Evolutionary conservation across 2,329 filamentous ascomycete species (phyloP).

Genomic region (Botrytis hyacinthi): DNA sequence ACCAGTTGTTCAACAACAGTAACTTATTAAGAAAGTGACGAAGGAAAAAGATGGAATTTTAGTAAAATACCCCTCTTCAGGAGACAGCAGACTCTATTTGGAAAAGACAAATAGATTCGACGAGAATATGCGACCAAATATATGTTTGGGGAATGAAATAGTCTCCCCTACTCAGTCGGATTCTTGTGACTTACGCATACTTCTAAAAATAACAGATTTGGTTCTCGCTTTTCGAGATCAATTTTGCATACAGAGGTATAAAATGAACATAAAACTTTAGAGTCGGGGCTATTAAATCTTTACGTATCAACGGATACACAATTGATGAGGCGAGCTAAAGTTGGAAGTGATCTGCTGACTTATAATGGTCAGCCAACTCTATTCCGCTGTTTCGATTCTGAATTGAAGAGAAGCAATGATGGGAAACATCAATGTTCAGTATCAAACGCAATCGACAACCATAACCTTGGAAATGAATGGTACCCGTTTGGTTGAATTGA

Average conservation of each 20-base stretch:
- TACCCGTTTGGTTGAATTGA: neutral
- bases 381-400: neutral
- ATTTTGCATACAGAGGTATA: neutral
- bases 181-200: no score
- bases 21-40: neutral
- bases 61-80: neutral
- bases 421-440: fast-evolving
- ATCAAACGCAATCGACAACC: fast-evolving
- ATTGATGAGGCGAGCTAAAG: neutral
- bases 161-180: neutral
- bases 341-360: neutral
- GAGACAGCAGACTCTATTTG: neutral
- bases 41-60: neutral
- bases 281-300: neutral
- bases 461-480: neutral
- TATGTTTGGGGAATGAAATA: neutral
- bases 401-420: neutral
- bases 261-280: neutral
- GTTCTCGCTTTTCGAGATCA: neutral
- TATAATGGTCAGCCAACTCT: neutral
- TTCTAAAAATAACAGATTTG: neutral
- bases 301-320: neutral
- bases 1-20: neutral
- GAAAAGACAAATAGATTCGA: neutral
- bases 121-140: neutral